Evolutionary conservation across 345 rosid species (phyloP).

Genomic region (Dipteronia dyeriana): DNA sequence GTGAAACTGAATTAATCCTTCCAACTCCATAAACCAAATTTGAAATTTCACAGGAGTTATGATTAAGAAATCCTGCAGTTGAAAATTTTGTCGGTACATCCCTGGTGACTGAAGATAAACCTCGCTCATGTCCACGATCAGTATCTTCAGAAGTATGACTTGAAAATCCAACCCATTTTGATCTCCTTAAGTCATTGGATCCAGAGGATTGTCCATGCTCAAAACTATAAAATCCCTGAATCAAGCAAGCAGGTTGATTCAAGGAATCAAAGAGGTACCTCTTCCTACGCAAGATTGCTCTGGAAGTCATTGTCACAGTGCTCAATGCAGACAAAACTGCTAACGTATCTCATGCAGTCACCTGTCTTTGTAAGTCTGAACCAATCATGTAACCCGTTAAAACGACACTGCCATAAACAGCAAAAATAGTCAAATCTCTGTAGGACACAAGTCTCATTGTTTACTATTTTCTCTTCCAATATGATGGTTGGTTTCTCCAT

Average conservation of each 20-base stretch:
- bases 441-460: not conserved
- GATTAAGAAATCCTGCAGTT: slow-evolving; percentile 20
- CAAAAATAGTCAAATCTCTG: not conserved
- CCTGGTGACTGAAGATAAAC: slow-evolving; percentile 32
- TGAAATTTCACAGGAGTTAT: slow-evolving; percentile 30
- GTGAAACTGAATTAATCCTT: slow-evolving; percentile 34
- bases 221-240: slow-evolving; percentile 41
- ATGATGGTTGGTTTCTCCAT: not conserved
- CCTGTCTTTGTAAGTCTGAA: slow-evolving; percentile 30
- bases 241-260: slow-evolving; percentile 36
- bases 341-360: slow-evolving; percentile 24
- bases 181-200: slow-evolving; percentile 22
- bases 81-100: slow-evolving; percentile 20
- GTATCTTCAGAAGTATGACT: slow-evolving; percentile 21
- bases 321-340: slow-evolving; percentile 5
- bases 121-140: slow-evolving; percentile 31
- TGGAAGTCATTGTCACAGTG: slow-evolving; percentile 58
- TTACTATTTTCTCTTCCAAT: not conserved
- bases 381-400: not conserved
- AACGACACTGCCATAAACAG: not conserved
- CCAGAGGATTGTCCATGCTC: slow-evolving; percentile 34
- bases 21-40: slow-evolving; percentile 40
- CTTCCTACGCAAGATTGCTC: slow-evolving; percentile 60
- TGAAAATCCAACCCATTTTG: slow-evolving; percentile 24
- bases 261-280: slow-evolving; percentile 37